Percentiles rank a stretch among this genome's conserved stretches.
phyloP scores from a whole-genome alignment of 1,284 basidiomycete genomes.

The Inonotus obliquus region DNA sequence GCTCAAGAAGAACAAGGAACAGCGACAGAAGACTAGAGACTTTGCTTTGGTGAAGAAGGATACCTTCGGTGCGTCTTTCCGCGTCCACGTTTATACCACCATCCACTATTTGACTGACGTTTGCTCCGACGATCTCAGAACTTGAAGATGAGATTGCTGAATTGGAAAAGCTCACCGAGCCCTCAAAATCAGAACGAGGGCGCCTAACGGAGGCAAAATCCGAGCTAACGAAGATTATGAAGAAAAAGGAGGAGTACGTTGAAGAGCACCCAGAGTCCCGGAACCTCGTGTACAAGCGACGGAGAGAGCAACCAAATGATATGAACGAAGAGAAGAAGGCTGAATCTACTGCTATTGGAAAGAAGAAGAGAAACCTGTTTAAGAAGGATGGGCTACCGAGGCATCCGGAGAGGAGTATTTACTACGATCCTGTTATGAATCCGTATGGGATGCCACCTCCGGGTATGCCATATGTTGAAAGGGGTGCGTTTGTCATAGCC shows the following conservation, averaged over 20 bases:
- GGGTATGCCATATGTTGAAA: constrained; percentile 90
- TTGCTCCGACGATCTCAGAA: constrained; percentile 38
- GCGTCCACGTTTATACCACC: not conserved
- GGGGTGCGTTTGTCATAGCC: constrained; percentile 48
- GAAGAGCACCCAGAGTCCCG: constrained; percentile 86
- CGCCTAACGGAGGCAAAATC: constrained; percentile 62
- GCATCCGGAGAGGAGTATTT: constrained; percentile 85
- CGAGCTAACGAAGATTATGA: constrained; percentile 76
- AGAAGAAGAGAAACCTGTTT: constrained; percentile 62
- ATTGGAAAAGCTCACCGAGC: constrained; percentile 45
- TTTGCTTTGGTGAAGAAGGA: constrained; percentile 85
- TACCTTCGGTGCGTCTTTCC: constrained; percentile 54
- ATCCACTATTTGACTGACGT: not conserved
- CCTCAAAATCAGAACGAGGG: constrained; percentile 44
- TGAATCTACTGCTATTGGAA: constrained; percentile 24
- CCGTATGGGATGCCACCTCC: constrained; percentile 94
- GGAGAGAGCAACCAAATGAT: constrained; percentile 43
- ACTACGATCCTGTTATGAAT: constrained; percentile 92
- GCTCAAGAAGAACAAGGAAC: constrained; percentile 90
- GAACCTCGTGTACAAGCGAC: constrained; percentile 64
- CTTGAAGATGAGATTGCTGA: constrained; percentile 67
- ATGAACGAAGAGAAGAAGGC: constrained; percentile 25
- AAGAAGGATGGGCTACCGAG: constrained; percentile 77
- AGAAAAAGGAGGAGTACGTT: constrained; percentile 87
- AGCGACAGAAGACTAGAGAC: constrained; percentile 72